phyloP scores from a whole-genome alignment of 805 yeast species.

The Ogataea pilisensis region DNA sequence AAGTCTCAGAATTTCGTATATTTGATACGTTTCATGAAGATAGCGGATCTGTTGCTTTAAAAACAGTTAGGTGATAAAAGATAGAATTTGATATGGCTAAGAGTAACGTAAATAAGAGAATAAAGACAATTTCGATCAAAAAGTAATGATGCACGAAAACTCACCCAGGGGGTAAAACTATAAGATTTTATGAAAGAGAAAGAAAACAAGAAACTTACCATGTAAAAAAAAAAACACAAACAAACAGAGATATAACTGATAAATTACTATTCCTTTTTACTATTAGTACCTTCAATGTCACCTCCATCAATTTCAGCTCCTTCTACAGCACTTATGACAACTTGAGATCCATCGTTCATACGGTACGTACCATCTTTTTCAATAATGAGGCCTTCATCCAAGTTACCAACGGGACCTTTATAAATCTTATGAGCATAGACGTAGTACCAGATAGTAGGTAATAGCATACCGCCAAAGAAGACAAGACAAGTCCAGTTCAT shows the following conservation, averaged over 20 bases:
- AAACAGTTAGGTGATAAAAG: too few relatives aligned
- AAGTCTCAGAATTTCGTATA: too few relatives aligned
- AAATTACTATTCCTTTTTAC: background rate
- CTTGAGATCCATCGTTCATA: background rate
- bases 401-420: constrained; percentile 55
- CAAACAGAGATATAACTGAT: background rate
- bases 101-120: too few relatives aligned
- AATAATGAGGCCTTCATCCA: constrained; percentile 34
- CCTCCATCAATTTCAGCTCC: background rate
- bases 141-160: too few relatives aligned
- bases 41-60: too few relatives aligned
- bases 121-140: too few relatives aligned
- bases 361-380: constrained; percentile 21
- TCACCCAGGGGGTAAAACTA: too few relatives aligned
- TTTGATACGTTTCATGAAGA: too few relatives aligned
- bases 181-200: too few relatives aligned
- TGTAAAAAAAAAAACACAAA: background rate
- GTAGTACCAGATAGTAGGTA: constrained; percentile 44
- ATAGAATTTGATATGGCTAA: too few relatives aligned
- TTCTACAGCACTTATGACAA: constrained; percentile 1
- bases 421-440: constrained; percentile 55
- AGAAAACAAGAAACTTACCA: background rate
- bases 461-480: constrained; percentile 52
- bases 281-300: background rate
- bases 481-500: constrained; percentile 67